A percentile compares a stretch with the other conserved stretches of the same genome.
phyloP scores from a whole-genome alignment of 169 alveolate genomes.

The Cryptosporidium parvum region DNA sequence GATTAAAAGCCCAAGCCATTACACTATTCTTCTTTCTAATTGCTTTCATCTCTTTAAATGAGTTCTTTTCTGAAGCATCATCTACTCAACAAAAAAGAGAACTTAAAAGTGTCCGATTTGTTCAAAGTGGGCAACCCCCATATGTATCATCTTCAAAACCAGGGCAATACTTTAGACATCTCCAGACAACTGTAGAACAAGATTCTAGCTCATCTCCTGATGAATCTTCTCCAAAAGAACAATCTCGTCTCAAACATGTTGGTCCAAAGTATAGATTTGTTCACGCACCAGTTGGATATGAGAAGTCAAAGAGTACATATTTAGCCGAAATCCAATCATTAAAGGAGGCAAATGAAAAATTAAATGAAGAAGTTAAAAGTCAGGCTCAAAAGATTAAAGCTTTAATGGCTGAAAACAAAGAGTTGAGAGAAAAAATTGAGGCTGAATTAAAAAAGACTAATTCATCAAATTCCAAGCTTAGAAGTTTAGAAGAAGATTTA shows the following conservation, averaged over 20 bases:
- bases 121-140: constrained; percentile 1
- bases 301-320: not conserved
- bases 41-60: not conserved
- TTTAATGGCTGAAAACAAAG: not conserved
- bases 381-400: constrained; percentile 1
- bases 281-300: constrained; percentile 67
- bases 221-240: not conserved
- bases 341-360: not conserved
- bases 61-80: not conserved
- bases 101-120: not conserved
- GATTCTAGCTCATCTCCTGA: constrained; percentile 50
- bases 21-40: not conserved
- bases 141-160: constrained; percentile 17
- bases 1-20: not conserved
- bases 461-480: not conserved
- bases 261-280: constrained; percentile 35
- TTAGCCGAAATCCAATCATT: constrained; percentile 11
- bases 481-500: not conserved
- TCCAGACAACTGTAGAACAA: constrained; percentile 52
- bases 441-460: not conserved
- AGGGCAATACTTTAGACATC: constrained; percentile 29
- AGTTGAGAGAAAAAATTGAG: not conserved
- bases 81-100: constrained; percentile 8
- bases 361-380: constrained; percentile 1
- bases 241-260: not conserved